These are phyloP conservation scores for Termitomyces sp. DNA, from an alignment of 768 basidiomycete genomes.

Conservation along the genomic window DNA sequence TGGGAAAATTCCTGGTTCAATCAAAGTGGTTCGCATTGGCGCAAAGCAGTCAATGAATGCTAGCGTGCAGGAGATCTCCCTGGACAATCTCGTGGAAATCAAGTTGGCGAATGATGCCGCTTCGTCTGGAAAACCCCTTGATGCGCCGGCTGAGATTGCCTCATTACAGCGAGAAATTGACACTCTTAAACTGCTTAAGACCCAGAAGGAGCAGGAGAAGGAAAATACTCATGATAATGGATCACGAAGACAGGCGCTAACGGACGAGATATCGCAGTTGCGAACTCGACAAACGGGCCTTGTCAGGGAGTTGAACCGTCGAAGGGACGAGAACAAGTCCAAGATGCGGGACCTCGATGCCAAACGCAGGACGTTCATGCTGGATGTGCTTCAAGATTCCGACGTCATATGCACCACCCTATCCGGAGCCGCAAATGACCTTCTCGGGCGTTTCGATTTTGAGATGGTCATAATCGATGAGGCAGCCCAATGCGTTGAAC, in stretches of 20 bases:
- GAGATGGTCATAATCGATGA: slow-evolving; percentile 98
- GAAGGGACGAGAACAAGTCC: slow-evolving; percentile 82
- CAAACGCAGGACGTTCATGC: slow-evolving; percentile 66
- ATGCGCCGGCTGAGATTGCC: slow-evolving; percentile 57
- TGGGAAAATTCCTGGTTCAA: slow-evolving; percentile 48
- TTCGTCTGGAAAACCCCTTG: slow-evolving; percentile 35
- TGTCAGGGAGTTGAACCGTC: slow-evolving; percentile 68
- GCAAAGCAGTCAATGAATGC: slow-evolving; percentile 70
- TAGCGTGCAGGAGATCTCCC: slow-evolving; percentile 79
- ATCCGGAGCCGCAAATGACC: slow-evolving; percentile 90
- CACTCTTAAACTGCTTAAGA: slow-evolving; percentile 56
- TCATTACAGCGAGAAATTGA: slow-evolving; percentile 67
- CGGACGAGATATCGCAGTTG: slow-evolving; percentile 66
- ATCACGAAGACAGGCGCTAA: slow-evolving; percentile 51
- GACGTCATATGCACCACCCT: slow-evolving; percentile 94
- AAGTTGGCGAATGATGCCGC: slow-evolving; percentile 51
- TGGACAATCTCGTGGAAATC: slow-evolving; percentile 84
- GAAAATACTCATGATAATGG: slow-evolving; percentile 54
- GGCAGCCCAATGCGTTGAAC: slow-evolving; percentile 94
- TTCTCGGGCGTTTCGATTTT: slow-evolving; percentile 79
- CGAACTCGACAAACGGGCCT: slow-evolving; percentile 63
- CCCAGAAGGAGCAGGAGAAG: slow-evolving; percentile 61
- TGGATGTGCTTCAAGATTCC: slow-evolving; percentile 79
- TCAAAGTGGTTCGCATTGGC: slow-evolving; percentile 91
- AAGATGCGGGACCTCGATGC: slow-evolving; percentile 82